phyloP scores from a whole-genome alignment of 148 eudicot genomes.

The Rhododendron williamsianum region DNA sequence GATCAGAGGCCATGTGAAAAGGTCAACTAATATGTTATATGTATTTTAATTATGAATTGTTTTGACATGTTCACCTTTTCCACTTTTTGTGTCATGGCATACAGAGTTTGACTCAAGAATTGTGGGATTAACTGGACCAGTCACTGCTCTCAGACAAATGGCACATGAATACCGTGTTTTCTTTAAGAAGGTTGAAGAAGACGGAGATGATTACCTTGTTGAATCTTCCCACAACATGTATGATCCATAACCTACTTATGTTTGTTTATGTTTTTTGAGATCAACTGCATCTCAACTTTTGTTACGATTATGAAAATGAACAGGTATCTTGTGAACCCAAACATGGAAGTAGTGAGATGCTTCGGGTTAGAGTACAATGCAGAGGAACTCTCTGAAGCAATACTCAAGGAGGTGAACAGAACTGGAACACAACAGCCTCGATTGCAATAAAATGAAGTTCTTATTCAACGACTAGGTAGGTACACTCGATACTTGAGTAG shows the following conservation, averaged over 20 bases:
- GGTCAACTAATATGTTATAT: background rate
- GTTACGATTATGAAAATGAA: background rate
- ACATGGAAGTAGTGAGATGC: conserved; percentile 56
- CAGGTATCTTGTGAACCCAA: conserved; percentile 86
- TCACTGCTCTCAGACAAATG: conserved; percentile 59
- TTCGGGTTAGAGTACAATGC: conserved; percentile 69
- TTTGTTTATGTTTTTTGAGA: background rate
- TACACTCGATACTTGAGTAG: background rate
- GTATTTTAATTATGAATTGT: conserved; percentile 4
- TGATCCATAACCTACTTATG: background rate
- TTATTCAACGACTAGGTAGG: background rate
- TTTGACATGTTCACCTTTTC: background rate
- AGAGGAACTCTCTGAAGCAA: conserved; percentile 61
- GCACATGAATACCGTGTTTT: conserved; percentile 82
- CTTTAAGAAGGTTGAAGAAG: conserved; percentile 84
- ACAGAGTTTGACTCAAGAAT: conserved; percentile 88
- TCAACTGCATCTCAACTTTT: background rate
- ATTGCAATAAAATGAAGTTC: background rate
- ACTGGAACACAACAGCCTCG: conserved; percentile 4
- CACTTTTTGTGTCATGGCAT: conserved; percentile 12
- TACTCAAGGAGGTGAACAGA: conserved; percentile 47
- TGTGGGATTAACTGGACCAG: conserved; percentile 87
- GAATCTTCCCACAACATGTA: conserved; percentile 88
- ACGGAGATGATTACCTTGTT: conserved; percentile 79
- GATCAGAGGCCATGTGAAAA: background rate